Conservation (phyloP, 2,329 filamentous ascomycete genomes). For the Aspergillus niger region DNA sequence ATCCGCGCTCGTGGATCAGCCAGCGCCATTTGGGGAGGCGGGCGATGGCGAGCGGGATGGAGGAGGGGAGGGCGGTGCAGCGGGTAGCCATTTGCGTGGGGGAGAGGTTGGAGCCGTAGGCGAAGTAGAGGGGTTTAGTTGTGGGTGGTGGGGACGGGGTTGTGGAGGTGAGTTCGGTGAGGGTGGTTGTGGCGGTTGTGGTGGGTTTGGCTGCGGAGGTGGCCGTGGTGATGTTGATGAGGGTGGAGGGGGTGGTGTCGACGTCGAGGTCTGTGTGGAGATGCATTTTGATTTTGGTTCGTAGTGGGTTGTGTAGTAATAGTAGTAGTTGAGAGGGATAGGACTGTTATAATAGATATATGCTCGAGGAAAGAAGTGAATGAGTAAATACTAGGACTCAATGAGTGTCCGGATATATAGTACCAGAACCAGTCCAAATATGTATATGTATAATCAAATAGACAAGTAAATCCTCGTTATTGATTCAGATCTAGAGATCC, state of each 20-base stretch:
- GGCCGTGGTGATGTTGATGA: constrained; percentile 1
- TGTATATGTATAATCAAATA: no score
- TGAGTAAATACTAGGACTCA: no score
- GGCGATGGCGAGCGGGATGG: constrained; percentile 42
- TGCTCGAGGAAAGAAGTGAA: no score
- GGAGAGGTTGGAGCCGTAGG: constrained; percentile 49
- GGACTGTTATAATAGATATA: no score
- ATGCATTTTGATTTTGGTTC: constrained; percentile 10
- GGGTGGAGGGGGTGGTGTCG: neutral
- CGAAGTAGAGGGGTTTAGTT: constrained; percentile 43
- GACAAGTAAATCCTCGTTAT: no score
- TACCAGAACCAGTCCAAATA: no score
- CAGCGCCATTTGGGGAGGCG: constrained; percentile 42
- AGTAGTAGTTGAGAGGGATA: no score
- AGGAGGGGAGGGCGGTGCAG: constrained; percentile 34
- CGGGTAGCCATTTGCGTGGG: constrained; percentile 44
- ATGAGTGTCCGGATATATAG: no score
- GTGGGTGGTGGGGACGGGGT: constrained; percentile 21
- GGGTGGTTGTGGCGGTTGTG: constrained; percentile 8
- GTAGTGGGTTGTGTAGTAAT: neutral
- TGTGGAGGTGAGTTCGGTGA: constrained; percentile 10
- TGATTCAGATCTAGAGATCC: no score
- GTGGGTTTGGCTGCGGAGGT: neutral
- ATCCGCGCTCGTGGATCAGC: constrained; percentile 46
- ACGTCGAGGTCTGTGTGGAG: constrained; percentile 1